Percentiles rank a stretch among this genome's conserved stretches.
Conservation (phyloP, 1,284 basidiomycete genomes). For the Marasmius fiardii region DNA sequence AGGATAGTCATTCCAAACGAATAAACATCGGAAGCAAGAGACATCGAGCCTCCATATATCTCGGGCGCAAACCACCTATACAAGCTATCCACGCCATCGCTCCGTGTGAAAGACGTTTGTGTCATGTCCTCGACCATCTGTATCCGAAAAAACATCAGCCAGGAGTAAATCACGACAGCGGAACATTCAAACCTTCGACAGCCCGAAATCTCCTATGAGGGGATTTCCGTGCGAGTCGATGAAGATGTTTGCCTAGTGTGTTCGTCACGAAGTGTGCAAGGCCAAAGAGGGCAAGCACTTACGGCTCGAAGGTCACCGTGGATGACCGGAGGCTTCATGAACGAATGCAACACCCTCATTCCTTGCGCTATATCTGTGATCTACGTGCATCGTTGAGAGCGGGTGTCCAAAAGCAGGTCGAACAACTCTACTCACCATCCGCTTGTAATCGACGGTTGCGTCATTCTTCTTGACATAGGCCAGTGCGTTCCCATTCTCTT, state of each 20-base stretch:
- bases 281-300: conserved; percentile 15
- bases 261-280: conserved; percentile 12
- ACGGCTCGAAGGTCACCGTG: conserved; percentile 50
- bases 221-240: neutral
- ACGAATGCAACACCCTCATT: conserved; percentile 41
- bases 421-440: conserved; percentile 32
- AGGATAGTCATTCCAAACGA: conserved; percentile 42
- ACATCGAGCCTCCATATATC: conserved; percentile 43
- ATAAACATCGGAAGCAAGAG: conserved; percentile 44
- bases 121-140: conserved; percentile 55
- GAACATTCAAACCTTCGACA: neutral
- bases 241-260: neutral
- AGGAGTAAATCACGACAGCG: neutral
- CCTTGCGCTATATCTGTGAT: conserved; percentile 44
- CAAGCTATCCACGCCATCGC: conserved; percentile 25
- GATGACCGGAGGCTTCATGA: conserved; percentile 43
- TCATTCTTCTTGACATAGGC: conserved; percentile 39
- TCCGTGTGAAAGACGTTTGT: conserved; percentile 49
- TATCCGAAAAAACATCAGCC: neutral
- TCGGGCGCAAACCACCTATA: conserved; percentile 53
- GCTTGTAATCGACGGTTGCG: conserved; percentile 33
- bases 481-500: conserved; percentile 47
- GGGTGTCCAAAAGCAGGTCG: neutral
- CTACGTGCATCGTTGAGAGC: conserved; percentile 16
- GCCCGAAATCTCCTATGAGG: conserved; percentile 1